Evolutionary conservation across 2,329 filamentous ascomycete genomes (phyloP).

Genomic region (Xylaria sp.): DNA sequence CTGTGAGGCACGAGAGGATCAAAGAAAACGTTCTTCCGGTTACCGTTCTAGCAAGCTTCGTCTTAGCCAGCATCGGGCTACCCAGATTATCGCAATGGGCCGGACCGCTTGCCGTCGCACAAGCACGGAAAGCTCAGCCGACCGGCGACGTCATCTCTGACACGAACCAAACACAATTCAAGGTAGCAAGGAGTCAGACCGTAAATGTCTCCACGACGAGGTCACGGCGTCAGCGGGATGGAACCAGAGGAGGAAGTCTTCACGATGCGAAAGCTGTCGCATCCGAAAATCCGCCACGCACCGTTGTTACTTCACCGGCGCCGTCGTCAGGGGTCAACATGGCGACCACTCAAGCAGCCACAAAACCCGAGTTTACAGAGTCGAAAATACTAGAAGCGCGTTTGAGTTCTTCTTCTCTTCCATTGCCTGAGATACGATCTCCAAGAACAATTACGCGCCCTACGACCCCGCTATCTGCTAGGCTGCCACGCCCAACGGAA

Average conservation of each 20-base stretch:
- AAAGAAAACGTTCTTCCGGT: slow-evolving; percentile 84
- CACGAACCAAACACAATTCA: slow-evolving; percentile 55
- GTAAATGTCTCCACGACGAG: slow-evolving; percentile 64
- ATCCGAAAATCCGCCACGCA: slow-evolving; percentile 36
- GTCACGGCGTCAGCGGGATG: slow-evolving; percentile 60
- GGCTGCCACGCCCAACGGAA: slow-evolving; percentile 61
- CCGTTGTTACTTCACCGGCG: slow-evolving; percentile 25
- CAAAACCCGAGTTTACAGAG: slow-evolving; percentile 62
- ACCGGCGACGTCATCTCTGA: slow-evolving; percentile 71
- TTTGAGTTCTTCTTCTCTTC: slow-evolving; percentile 75
- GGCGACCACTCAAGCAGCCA: slow-evolving; percentile 41
- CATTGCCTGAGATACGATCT: slow-evolving; percentile 70
- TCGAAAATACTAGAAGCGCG: slow-evolving; percentile 67
- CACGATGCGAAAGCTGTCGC: slow-evolving; percentile 50
- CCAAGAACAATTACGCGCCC: slow-evolving; percentile 64
- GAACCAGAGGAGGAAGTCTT: slow-evolving; percentile 59
- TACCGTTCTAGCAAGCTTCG: slow-evolving; percentile 82
- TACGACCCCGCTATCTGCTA: slow-evolving; percentile 67
- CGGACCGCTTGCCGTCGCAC: slow-evolving; percentile 82
- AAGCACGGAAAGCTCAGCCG: slow-evolving; percentile 79
- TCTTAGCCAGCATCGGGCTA: slow-evolving; percentile 79
- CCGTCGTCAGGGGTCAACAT: slow-evolving; percentile 30
- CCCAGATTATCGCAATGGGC: slow-evolving; percentile 82
- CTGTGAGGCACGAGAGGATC: slow-evolving; percentile 76
- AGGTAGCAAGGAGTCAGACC: slow-evolving; percentile 76